Base-by-base conservation (phyloP, 257 asterid species). In the Fraxinus pennsylvanica region DNA sequence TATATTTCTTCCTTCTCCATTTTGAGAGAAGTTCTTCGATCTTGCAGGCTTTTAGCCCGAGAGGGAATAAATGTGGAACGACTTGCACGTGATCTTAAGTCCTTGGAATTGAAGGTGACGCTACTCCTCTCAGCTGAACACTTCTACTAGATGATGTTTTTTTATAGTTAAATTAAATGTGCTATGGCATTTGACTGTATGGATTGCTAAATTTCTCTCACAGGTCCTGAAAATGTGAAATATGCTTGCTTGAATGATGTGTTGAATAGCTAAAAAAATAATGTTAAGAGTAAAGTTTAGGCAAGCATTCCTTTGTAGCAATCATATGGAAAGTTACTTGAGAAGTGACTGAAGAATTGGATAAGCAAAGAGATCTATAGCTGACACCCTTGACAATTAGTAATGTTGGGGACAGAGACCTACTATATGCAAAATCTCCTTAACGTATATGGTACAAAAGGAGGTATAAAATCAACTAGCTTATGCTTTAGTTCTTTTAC, bases 11-110 rank as follows among this genome's bases (percentile, higher is more conserved):
- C 72, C 68, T 30, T 50, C 33, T n/a, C 63, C 30, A 61, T 38
- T 78, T 5, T 21, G 27, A 33, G 10, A 13, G 10, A 70, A 35
- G 36, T 67, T 25, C 52, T 73, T 61, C 61, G 68, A 57, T 57
- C 68, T 52, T 76, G 63, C 74, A 91, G 99, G 87, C 85, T 95
- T 70, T 88, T 95, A 83, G 99, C 99, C 6, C 91, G 97, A n/a
- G 99, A 95, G 85, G 99, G 98, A 43, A 86, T 95, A 74, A 95
- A 95, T 25, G 99, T 98, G 0, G 99, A 95, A 87, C 99, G 91
- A 83, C 98, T 95, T 81, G 97, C 99, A 68, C 94, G 96, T 73
- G 98, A 95, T 87, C 99, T 95, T 74, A 92, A 93, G 88, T 95
- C 99, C 3, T 95, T 95, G 65, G 98, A 93, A 82, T 84, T 93